Evolutionary conservation across 2,329 filamentous ascomycete genomes (phyloP), one percentile per base, ranked within the genome.

Genomic region (Periconia sp.): DNA sequence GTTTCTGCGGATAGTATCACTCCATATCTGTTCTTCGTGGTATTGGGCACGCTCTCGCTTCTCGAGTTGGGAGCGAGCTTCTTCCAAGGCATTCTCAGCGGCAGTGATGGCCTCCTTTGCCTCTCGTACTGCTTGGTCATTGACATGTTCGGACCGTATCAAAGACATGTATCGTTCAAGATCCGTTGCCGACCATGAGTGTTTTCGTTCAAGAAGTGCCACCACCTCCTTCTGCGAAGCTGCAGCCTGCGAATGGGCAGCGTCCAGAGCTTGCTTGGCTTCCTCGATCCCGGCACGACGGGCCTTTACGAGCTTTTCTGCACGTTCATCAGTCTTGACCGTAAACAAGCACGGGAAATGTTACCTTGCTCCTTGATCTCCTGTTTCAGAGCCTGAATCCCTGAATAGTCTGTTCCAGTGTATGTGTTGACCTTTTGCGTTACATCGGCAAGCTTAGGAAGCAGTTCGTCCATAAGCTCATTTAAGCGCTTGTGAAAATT

Each of bases 21-120:
- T 96, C 94, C 94, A 99, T 52, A 99, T 95, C 78, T 99, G 94
- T 78, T 99, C 94, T 77, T 99, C 94, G 74, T 99, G 94, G 75
- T 99, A 99, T 56, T 95, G 85, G 57, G 89, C 89, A 48, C 97
- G 79, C 64, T 97, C 97, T 47, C 88, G 86, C 57, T 88, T 86
- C 70, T 89, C 93, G 50, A 99, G 79, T 64, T 87, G 84, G 49
- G 86, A 84, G 51, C 87, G 84, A 1, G 92, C 83, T 57, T 89
- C 87, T 75, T 96, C 90, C 56, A 95, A 86, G 31, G 90, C 85
- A 43, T 84, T 82, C 77, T 99, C 94, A 1, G 91, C 87, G 54
- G 85, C 82, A 15, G 86, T 85, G 23, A 97, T 81, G 14, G 82
- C 81, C 54, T 89, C 85, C 61, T 90, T 87, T 1, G 91, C 87